Conservation (phyloP, 345 rosid species). For the Excoecaria agallocha region DNA sequence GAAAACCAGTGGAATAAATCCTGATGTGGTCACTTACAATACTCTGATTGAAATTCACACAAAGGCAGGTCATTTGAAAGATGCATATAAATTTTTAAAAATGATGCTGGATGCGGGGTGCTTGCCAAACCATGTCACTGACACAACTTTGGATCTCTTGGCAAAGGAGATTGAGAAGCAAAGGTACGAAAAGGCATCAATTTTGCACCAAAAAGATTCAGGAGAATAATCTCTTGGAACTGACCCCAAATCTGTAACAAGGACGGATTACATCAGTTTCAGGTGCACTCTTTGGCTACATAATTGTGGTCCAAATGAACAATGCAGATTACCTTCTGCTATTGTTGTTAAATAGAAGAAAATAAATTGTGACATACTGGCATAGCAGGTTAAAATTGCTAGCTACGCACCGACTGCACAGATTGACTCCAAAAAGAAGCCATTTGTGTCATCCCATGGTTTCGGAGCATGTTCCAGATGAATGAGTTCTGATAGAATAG, state of each 20-base stretch:
- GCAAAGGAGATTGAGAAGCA: constrained; percentile 73
- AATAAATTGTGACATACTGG: not conserved
- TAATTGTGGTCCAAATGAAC: not conserved
- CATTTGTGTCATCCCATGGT: not conserved
- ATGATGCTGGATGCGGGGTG: constrained; percentile 75
- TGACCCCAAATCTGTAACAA: not conserved
- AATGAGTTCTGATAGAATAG: not conserved
- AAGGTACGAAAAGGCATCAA: constrained; percentile 64
- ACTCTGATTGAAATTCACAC: constrained; percentile 81
- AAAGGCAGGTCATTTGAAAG: constrained; percentile 73
- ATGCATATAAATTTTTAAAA: constrained; percentile 66
- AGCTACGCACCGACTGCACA: not conserved
- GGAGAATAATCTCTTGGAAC: not conserved
- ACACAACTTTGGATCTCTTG: constrained; percentile 74
- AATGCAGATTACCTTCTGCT: not conserved
- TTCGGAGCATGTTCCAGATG: not conserved
- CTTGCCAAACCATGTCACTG: constrained; percentile 77
- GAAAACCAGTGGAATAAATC: constrained; percentile 64
- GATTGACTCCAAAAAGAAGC: not conserved
- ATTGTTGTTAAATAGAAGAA: not conserved
- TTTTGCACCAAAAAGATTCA: constrained; percentile 33
- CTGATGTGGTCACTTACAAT: constrained; percentile 81
- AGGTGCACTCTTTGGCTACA: not conserved
- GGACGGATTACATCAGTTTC: not conserved
- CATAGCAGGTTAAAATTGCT: not conserved